Evolutionary conservation across 108 stramenopile species (phyloP).

Genomic region (Nannochloropsis granulata): DNA sequence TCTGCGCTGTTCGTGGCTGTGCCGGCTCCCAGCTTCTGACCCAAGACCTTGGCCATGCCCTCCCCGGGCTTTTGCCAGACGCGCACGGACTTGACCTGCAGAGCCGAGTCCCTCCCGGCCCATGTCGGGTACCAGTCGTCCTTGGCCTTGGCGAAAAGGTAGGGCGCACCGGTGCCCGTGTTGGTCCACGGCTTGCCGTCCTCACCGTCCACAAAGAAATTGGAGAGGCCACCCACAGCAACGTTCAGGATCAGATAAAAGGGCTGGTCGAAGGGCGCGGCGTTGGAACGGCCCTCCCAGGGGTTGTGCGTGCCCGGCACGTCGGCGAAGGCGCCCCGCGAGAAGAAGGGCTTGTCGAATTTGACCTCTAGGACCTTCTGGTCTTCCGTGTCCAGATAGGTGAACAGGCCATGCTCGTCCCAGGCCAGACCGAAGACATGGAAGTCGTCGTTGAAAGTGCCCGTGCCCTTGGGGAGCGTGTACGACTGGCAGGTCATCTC

Average conservation of each 20-base stretch:
- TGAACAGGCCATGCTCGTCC: neutral
- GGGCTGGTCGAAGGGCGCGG: slow-evolving; percentile 22
- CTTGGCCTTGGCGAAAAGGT: slow-evolving; percentile 8
- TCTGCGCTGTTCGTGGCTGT: neutral
- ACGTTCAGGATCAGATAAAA: slow-evolving; percentile 31
- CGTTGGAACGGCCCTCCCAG: slow-evolving; percentile 5
- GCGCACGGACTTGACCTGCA: slow-evolving; percentile 11
- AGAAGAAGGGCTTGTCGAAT: neutral
- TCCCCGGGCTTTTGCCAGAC: neutral
- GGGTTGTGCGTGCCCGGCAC: slow-evolving; percentile 2
- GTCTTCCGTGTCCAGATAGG: slow-evolving; percentile 20
- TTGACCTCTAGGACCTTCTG: slow-evolving; percentile 5
- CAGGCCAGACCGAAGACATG: slow-evolving; percentile 10
- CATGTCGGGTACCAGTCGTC: slow-evolving; percentile 14
- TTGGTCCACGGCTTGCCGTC: slow-evolving; percentile 28
- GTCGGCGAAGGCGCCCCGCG: neutral
- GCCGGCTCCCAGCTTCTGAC: neutral
- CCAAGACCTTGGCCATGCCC: neutral
- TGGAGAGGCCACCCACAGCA: slow-evolving; percentile 18
- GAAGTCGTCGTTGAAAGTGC: slow-evolving; percentile 18
- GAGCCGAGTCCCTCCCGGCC: slow-evolving; percentile 11
- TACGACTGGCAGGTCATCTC: neutral
- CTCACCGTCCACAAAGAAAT: slow-evolving; percentile 14
- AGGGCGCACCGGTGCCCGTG: slow-evolving; percentile 6
- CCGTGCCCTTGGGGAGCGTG: neutral